Percentiles rank a stretch among this genome's conserved stretches.
Evolutionary conservation across 202 grass and related monocot genomes (phyloP).

Genomic region (Zoysia matrella): DNA sequence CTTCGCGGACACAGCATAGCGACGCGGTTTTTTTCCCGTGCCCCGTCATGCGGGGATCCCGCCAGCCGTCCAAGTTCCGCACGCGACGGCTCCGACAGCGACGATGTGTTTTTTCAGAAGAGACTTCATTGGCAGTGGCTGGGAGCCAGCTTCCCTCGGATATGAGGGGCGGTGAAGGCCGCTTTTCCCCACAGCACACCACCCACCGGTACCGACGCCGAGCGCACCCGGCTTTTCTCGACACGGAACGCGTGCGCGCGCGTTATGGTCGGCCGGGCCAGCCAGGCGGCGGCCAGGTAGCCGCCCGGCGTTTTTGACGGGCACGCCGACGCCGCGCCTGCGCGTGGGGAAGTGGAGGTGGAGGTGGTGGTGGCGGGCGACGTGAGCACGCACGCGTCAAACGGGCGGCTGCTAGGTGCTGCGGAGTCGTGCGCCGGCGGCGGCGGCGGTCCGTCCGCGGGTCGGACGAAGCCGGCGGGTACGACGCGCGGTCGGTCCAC

Average conservation of each 20-base stretch:
- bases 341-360: background rate
- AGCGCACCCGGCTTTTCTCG: background rate
- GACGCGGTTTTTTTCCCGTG: too few relatives aligned
- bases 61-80: too few relatives aligned
- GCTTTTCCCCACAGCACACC: too few relatives aligned
- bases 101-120: too few relatives aligned
- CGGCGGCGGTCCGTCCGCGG: constrained; percentile 12
- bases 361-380: background rate
- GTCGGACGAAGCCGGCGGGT: constrained; percentile 31
- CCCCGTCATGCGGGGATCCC: too few relatives aligned
- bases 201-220: background rate
- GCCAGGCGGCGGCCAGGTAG: background rate
- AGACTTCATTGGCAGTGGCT: too few relatives aligned
- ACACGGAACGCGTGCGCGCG: too few relatives aligned
- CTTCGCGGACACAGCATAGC: background rate
- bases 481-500: background rate
- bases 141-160: too few relatives aligned
- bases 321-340: background rate
- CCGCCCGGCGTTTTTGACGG: constrained; percentile 32
- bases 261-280: constrained; percentile 24
- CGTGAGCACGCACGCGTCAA: background rate
- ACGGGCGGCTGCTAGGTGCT: constrained; percentile 19
- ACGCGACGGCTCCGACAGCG: too few relatives aligned
- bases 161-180: too few relatives aligned
- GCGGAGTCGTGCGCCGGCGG: background rate